A percentile compares a stretch with the other conserved stretches of the same genome.
phyloP scores from a whole-genome alignment of 371 early-diverging fungal genomes.

The Entomophthora muscae region DNA sequence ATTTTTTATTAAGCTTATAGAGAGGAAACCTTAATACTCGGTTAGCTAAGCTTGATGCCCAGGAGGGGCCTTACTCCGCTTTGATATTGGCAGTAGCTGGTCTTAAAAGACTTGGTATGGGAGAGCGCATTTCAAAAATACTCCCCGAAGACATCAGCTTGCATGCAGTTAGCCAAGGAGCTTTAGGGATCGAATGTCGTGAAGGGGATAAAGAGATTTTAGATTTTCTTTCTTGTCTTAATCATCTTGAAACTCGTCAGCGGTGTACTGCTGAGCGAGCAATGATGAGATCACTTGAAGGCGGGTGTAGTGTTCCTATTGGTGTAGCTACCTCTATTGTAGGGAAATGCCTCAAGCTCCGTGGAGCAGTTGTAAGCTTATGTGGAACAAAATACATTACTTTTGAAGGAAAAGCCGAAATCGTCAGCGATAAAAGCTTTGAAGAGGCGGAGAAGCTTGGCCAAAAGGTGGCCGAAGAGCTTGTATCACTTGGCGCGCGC shows the following conservation, averaged over 20 bases:
- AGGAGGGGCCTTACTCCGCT: slow-evolving; percentile 49
- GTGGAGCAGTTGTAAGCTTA: slow-evolving; percentile 43
- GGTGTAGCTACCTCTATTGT: slow-evolving; percentile 52
- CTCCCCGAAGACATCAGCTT: slow-evolving; percentile 42
- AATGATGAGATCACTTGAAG: slow-evolving; percentile 78
- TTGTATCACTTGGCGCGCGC: slow-evolving; percentile 18
- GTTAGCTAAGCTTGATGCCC: slow-evolving; percentile 69
- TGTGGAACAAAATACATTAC: slow-evolving; percentile 41
- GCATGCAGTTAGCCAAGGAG: slow-evolving; percentile 93
- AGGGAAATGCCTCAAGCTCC: slow-evolving; percentile 24
- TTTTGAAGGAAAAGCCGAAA: slow-evolving; percentile 21
- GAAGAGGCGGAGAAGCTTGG: slow-evolving; percentile 18
- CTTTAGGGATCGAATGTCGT: slow-evolving; percentile 75
- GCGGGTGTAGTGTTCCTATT: slow-evolving; percentile 92
- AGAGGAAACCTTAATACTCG: slow-evolving; percentile 50
- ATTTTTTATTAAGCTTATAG: slow-evolving; percentile 3
- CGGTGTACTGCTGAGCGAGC: slow-evolving; percentile 71
- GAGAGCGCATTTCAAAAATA: slow-evolving; percentile 47
- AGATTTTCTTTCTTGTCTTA: slow-evolving; percentile 31
- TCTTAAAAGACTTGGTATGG: slow-evolving; percentile 45
- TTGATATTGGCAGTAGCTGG: slow-evolving; percentile 85
- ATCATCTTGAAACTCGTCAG: slow-evolving; percentile 44
- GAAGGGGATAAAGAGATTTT: slow-evolving; percentile 31
- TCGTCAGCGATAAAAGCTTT: slow-evolving; percentile 11
- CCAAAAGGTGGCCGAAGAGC: slow-evolving; percentile 12